phyloP scores from a whole-genome alignment of 768 basidiomycete genomes.

The Lentinula sp. region DNA sequence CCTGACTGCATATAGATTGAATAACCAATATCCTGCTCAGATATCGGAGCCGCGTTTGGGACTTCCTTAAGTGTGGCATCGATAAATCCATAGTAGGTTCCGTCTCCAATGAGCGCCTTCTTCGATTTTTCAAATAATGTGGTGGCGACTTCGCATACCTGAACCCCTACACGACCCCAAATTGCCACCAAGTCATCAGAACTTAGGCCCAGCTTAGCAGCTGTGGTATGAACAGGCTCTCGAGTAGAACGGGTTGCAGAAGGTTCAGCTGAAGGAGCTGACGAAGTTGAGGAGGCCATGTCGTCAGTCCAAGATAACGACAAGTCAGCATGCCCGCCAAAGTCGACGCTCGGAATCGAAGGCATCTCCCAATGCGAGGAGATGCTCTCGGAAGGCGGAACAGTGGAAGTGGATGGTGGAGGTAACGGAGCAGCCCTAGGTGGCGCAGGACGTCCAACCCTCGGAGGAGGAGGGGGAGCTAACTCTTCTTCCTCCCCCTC shows the following conservation, averaged over 20 bases:
- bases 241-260: slow-evolving; percentile 9
- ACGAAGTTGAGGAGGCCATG: slow-evolving; percentile 27
- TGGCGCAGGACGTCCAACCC: slow-evolving; percentile 24
- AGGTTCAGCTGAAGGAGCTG: slow-evolving; percentile 20
- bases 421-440: slow-evolving; percentile 35
- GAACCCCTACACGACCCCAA: slow-evolving; percentile 71
- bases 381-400: slow-evolving; percentile 23
- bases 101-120: slow-evolving; percentile 75
- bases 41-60: slow-evolving; percentile 46
- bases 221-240: slow-evolving; percentile 9
- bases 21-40: slow-evolving; percentile 56
- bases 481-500: slow-evolving; percentile 36
- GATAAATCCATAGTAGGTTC: slow-evolving; percentile 78
- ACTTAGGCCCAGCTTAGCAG: slow-evolving; percentile 28
- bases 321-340: slow-evolving; percentile 42
- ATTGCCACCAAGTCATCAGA: slow-evolving; percentile 65
- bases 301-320: slow-evolving; percentile 65
- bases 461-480: slow-evolving; percentile 31
- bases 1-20: slow-evolving; percentile 71
- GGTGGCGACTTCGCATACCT: slow-evolving; percentile 65
- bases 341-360: slow-evolving; percentile 54
- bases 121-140: slow-evolving; percentile 70
- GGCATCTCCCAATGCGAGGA: slow-evolving; percentile 63
- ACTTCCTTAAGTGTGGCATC: slow-evolving; percentile 58
- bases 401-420: slow-evolving; percentile 22